Base-by-base conservation (phyloP, 352 stramenopile species). In the Plasmopara halstedii region DNA sequence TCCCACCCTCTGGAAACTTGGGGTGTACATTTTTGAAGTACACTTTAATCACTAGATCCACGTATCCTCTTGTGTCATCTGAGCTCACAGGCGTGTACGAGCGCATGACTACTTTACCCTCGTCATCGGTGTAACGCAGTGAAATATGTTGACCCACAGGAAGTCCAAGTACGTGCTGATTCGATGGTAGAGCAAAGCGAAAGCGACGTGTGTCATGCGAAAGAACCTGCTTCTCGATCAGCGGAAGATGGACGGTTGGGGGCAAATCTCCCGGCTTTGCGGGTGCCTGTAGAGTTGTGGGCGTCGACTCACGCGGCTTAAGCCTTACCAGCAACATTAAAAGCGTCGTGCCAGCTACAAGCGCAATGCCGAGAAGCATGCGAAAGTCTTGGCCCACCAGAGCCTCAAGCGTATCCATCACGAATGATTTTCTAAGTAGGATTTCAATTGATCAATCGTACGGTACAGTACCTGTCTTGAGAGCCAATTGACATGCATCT, bases 41-140 rank as follows among this genome's bases (percentile, higher is more conserved):
- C 11, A 98, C 80, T 63, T 99, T 99, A 56, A 98, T 70, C n/a
- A 98, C 82, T 29, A 98, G 70, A 45, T 96, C 92, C 23, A 98
- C 85, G 62, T 88, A 94, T 15, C 94, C 95, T 18, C 87, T 65
- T 13, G 78, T 84, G 50, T 97, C 89, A 57, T 98, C 89, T 26
- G 92, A 96, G 56, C 76, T 97, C 29, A 96, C 84, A 14, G 96
- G 96, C 23, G 96, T 99, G 71, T 99, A 99, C 44, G 80, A 95
- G 39, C 94, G 79, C 58, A 90, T 90, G 23, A 95, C 81, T 35
- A 94, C 71, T 64, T 96, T 96, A 31, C 73, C 78, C 14, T 77
- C 62, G 9, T 59, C 46, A 54, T 97, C 86, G 19, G 66, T 96
- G 74, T 82, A 98, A 38, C 86, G 82, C 22, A 98, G 68, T 22